Evolutionary conservation across 129 eudicot genomes (phyloP).

Genomic region (Arctium minus): DNA sequence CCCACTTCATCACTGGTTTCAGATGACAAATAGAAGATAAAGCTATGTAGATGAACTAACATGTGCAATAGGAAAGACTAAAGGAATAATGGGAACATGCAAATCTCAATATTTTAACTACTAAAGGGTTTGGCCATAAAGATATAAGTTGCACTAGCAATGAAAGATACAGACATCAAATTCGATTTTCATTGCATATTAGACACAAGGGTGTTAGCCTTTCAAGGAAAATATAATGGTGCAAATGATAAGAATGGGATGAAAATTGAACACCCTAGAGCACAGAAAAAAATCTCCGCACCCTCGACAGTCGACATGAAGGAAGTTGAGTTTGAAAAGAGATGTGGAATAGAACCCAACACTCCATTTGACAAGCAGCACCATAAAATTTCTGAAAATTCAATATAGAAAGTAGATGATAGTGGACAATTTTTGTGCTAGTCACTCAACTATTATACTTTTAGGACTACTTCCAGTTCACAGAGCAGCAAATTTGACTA

Average conservation of each 20-base stretch:
- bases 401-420: neutral
- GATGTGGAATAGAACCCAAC: neutral
- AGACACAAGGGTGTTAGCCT: neutral
- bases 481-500: neutral
- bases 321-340: neutral
- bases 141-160: neutral
- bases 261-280: neutral
- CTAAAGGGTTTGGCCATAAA: neutral
- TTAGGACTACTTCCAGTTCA: neutral
- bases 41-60: neutral
- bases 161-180: neutral
- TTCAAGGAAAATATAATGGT: neutral
- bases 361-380: neutral
- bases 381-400: neutral
- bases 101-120: neutral
- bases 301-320: neutral
- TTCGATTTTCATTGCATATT: neutral
- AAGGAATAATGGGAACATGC: neutral
- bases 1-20: constrained; percentile 87
- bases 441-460: neutral
- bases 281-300: neutral
- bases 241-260: neutral
- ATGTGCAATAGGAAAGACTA: neutral
- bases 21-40: constrained; percentile 6
- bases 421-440: neutral